These are phyloP conservation scores for Metschnikowia cubensis DNA, from an alignment of 805 yeast species.

Conservation along the genomic window DNA sequence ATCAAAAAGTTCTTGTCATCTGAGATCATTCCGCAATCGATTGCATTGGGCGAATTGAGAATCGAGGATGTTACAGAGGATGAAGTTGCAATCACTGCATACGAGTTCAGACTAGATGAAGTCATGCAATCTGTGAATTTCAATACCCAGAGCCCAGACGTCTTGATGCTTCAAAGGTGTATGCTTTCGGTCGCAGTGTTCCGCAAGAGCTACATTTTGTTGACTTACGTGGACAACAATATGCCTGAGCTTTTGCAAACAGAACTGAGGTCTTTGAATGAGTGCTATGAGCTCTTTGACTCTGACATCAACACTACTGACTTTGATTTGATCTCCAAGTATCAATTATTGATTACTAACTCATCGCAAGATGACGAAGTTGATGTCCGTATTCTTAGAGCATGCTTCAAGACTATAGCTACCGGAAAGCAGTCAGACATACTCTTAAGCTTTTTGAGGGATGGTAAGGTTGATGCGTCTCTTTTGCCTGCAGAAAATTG, in stretches of 20 bases:
- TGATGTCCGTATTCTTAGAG: slow-evolving; percentile 55
- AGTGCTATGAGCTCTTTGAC: slow-evolving; percentile 49
- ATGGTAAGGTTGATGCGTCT: slow-evolving; percentile 60
- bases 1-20: slow-evolving; percentile 23
- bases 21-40: slow-evolving; percentile 32
- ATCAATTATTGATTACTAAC: slow-evolving; percentile 36
- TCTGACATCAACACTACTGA: slow-evolving; percentile 52
- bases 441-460: slow-evolving; percentile 51
- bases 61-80: slow-evolving; percentile 44
- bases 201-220: slow-evolving; percentile 54
- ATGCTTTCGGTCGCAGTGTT: slow-evolving; percentile 57
- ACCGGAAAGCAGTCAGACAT: slow-evolving; percentile 50
- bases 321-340: slow-evolving; percentile 49
- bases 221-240: slow-evolving; percentile 49
- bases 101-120: slow-evolving; percentile 60
- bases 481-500: slow-evolving; percentile 59
- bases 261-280: slow-evolving; percentile 13
- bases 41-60: slow-evolving; percentile 35
- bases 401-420: slow-evolving; percentile 55
- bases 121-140: slow-evolving; percentile 28
- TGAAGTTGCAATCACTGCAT: slow-evolving; percentile 73
- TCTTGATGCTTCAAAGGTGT: slow-evolving; percentile 47
- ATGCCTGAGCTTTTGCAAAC: slow-evolving; percentile 28
- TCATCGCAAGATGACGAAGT: slow-evolving; percentile 22
- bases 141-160: slow-evolving; percentile 30